A percentile compares a stretch with the other conserved stretches of the same genome.
phyloP scores from a whole-genome alignment of 2,329 filamentous ascomycete genomes.

The Penicillium sp. region DNA sequence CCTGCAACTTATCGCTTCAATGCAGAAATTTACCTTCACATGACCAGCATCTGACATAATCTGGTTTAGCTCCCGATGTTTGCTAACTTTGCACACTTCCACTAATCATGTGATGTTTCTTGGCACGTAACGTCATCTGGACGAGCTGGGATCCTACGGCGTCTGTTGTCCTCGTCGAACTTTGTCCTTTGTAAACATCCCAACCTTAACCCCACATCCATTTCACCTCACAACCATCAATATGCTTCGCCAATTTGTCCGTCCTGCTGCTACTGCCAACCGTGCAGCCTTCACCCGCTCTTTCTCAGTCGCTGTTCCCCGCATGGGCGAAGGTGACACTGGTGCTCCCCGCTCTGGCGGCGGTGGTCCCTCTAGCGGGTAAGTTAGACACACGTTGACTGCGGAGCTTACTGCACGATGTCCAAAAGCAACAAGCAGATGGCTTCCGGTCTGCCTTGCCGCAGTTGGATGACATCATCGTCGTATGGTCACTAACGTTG shows the following conservation, averaged over 20 bases:
- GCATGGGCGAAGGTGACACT: conserved; percentile 67
- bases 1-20: conserved; percentile 22
- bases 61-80: neutral
- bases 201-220: neutral
- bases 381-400: conserved; percentile 20
- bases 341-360: conserved; percentile 48
- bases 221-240: conserved; percentile 24
- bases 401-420: neutral
- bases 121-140: conserved; percentile 8
- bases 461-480: conserved; percentile 15
- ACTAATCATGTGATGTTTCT: conserved; percentile 8
- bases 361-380: conserved; percentile 33
- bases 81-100: too few relatives aligned
- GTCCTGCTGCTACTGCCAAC: conserved; percentile 54
- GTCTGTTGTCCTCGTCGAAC: conserved; percentile 3
- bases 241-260: conserved; percentile 67
- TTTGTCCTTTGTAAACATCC: neutral
- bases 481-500: conserved; percentile 12
- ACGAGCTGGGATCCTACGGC: too few relatives aligned
- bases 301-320: conserved; percentile 61
- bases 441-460: conserved; percentile 6
- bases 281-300: conserved; percentile 50
- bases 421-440: neutral
- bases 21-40: conserved; percentile 21
- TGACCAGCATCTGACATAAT: conserved; percentile 15